Evolutionary conservation across 768 basidiomycete species (phyloP).

Genomic region (Pulveroboletus frians): DNA sequence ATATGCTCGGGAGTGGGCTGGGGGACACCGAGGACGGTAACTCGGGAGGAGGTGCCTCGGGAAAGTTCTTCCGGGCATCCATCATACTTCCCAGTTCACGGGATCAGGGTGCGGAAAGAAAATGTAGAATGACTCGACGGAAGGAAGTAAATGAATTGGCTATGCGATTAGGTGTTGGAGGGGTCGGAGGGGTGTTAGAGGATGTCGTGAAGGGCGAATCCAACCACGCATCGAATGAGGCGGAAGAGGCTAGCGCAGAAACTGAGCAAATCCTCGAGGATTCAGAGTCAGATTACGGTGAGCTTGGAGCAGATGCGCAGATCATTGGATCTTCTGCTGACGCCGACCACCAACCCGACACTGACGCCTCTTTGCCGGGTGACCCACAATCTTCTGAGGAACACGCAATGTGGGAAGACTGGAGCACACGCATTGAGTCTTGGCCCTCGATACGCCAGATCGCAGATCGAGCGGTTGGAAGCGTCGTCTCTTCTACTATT

Average conservation of each 20-base stretch:
- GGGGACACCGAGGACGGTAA: conserved; percentile 15
- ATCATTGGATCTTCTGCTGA: conserved; percentile 15
- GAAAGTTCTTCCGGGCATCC: conserved; percentile 61
- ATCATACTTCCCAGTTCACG: conserved; percentile 62
- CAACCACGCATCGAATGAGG: background rate
- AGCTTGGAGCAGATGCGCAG: conserved; percentile 17
- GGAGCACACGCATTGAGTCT: conserved; percentile 63
- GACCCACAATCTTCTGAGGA: conserved; percentile 16
- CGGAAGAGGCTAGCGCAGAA: conserved; percentile 2
- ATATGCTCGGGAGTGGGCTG: conserved; percentile 21
- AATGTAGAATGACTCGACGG: conserved; percentile 55
- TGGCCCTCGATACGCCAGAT: conserved; percentile 70
- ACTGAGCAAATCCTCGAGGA: conserved; percentile 3
- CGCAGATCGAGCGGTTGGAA: conserved; percentile 73
- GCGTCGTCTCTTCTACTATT: conserved; percentile 40
- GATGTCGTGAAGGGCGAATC: background rate
- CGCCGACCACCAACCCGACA: conserved; percentile 2
- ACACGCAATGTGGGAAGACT: conserved; percentile 49
- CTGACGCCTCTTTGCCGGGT: background rate
- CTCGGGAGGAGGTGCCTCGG: conserved; percentile 11
- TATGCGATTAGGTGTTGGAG: conserved; percentile 79
- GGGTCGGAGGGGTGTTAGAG: conserved; percentile 64
- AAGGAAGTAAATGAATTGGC: conserved; percentile 76
- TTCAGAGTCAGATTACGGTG: conserved; percentile 5
- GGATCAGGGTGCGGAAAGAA: conserved; percentile 48